These are phyloP conservation scores for Corchorus capsularis DNA, from an alignment of 345 rosid species.

Conservation along the genomic window DNA sequence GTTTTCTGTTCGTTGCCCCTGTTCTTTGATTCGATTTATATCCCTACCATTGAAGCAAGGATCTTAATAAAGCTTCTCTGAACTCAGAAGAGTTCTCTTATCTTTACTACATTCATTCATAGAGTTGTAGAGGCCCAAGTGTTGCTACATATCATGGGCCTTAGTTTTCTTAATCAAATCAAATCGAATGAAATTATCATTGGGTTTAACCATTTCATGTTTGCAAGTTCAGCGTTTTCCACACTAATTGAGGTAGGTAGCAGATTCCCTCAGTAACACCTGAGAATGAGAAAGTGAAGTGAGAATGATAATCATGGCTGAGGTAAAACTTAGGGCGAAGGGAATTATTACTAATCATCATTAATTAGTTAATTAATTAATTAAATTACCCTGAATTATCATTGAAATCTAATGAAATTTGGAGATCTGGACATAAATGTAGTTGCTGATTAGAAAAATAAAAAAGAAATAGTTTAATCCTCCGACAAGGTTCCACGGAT, in stretches of 20 bases:
- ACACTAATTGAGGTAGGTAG: not conserved
- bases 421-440: not conserved
- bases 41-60: not conserved
- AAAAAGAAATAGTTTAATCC: not conserved
- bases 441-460: too few relatives aligned
- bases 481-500: not conserved
- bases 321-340: not conserved
- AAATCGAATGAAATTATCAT: too few relatives aligned
- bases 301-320: not conserved
- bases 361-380: too few relatives aligned
- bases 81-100: not conserved
- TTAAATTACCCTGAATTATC: not conserved
- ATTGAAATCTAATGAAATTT: not conserved
- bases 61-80: not conserved
- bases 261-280: not conserved
- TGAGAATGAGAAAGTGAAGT: not conserved
- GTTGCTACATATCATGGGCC: too few relatives aligned
- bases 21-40: not conserved
- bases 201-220: not conserved
- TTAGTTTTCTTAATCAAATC: too few relatives aligned
- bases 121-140: too few relatives aligned
- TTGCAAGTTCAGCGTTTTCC: not conserved
- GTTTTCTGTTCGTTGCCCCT: not conserved
- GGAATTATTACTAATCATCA: too few relatives aligned
- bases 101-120: not conserved